These are phyloP conservation scores for Chlorella vulgaris DNA, from an alignment of 139 green algal species.

Conservation along the genomic window DNA sequence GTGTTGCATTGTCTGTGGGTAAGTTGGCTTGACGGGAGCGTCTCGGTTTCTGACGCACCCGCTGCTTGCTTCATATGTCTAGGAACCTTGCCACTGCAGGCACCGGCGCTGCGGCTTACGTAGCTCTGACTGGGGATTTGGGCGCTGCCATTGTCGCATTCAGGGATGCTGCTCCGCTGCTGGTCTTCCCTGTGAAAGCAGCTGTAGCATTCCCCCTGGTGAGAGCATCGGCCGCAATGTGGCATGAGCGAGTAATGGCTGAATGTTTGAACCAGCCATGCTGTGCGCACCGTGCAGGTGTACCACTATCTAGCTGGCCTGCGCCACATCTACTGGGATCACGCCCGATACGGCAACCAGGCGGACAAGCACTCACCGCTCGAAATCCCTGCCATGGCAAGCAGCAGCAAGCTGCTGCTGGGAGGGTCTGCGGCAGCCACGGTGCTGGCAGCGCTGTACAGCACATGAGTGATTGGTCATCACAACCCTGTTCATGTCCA, in stretches of 20 bases:
- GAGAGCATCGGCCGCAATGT: neutral
- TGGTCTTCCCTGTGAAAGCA: conserved; percentile 79
- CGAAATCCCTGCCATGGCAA: conserved; percentile 69
- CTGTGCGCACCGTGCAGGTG: neutral
- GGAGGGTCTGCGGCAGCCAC: conserved; percentile 43
- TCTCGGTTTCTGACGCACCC: neutral
- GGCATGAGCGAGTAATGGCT: neutral
- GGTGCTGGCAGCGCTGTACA: conserved; percentile 25
- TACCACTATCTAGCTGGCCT: conserved; percentile 91
- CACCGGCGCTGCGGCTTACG: conserved; percentile 58
- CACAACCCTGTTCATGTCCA: neutral
- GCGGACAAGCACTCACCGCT: conserved; percentile 74
- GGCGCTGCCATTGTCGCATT: conserved; percentile 61
- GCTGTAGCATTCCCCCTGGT: conserved; percentile 81
- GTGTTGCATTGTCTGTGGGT: conserved; percentile 58
- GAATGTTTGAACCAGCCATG: neutral
- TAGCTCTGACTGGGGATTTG: conserved; percentile 80
- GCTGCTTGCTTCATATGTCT: neutral
- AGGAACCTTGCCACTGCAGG: conserved; percentile 48
- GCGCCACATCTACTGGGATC: conserved; percentile 88
- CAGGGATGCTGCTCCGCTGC: conserved; percentile 56
- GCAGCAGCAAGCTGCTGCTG: conserved; percentile 63
- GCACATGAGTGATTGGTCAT: conserved; percentile 19
- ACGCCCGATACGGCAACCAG: conserved; percentile 76
- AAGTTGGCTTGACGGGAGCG: neutral